phyloP scores from a whole-genome alignment of 352 stramenopile species.

The Globisporangium echinulatum region DNA sequence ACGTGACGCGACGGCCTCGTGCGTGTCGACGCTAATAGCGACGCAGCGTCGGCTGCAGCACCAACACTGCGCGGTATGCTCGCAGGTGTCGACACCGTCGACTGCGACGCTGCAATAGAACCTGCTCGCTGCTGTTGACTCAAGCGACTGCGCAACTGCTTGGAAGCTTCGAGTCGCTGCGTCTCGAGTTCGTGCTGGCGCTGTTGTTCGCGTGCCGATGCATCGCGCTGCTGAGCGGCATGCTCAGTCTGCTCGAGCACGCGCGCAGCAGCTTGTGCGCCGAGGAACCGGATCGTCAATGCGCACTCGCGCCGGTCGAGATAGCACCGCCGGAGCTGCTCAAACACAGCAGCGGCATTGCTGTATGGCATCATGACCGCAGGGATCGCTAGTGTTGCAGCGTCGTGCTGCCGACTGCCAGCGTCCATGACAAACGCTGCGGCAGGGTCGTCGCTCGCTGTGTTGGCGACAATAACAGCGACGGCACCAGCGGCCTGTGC shows the following conservation, averaged over 20 bases:
- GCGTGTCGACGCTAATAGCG: no score
- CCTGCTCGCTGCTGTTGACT: conserved; percentile 11
- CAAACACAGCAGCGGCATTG: conserved; percentile 39
- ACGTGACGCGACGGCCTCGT: not conserved
- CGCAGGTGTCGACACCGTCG: conserved; percentile 5
- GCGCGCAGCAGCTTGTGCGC: conserved; percentile 35
- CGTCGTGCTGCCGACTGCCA: conserved; percentile 20
- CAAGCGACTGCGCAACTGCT: conserved; percentile 46
- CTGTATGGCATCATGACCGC: conserved; percentile 52
- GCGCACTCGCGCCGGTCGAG: conserved; percentile 32
- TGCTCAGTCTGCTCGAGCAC: conserved; percentile 49
- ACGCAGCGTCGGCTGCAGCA: not conserved
- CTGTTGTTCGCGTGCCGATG: conserved; percentile 17
- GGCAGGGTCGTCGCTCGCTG: conserved; percentile 14
- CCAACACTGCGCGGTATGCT: conserved; percentile 1
- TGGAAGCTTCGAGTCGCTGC: conserved; percentile 41
- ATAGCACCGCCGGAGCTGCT: conserved; percentile 40
- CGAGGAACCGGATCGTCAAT: conserved; percentile 55
- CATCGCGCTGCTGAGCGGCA: conserved; percentile 15
- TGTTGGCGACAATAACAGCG: conserved; percentile 63
- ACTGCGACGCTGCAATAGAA: not conserved
- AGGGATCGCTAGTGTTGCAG: conserved; percentile 34
- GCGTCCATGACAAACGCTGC: conserved; percentile 73
- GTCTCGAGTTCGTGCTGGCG: conserved; percentile 30
- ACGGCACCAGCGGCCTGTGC: conserved; percentile 62